Evolutionary conservation across 83 land plant species (phyloP).

Genomic region (Picea engelmannii): DNA sequence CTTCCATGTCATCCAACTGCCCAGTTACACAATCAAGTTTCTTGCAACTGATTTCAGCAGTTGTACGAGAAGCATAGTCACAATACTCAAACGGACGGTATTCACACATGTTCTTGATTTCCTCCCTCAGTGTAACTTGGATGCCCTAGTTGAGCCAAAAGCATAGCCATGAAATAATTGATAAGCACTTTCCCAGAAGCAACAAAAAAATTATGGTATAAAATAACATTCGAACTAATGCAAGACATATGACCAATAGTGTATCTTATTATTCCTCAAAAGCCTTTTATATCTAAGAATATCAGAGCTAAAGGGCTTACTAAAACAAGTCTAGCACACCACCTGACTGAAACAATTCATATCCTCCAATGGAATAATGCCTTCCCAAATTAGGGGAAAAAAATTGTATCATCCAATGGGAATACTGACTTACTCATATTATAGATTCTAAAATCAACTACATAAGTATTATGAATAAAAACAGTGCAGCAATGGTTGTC

Average conservation of each 20-base stretch:
- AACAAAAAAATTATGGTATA: neutral
- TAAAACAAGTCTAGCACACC: too few relatives aligned
- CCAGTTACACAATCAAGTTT: conserved; percentile 78
- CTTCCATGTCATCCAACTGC: conserved; percentile 69
- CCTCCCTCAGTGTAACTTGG: conserved; percentile 80
- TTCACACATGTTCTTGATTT: conserved; percentile 93
- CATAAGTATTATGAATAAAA: neutral
- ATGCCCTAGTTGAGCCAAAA: conserved; percentile 53
- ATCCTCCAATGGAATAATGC: too few relatives aligned
- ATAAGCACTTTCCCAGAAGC: neutral
- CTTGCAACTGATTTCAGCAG: conserved; percentile 82
- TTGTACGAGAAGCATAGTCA: conserved; percentile 75
- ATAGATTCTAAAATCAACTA: neutral
- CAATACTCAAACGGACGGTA: conserved; percentile 94
- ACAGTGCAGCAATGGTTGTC: neutral
- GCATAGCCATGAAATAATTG: neutral
- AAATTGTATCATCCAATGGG: neutral
- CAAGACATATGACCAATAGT: neutral
- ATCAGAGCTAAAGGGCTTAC: neutral
- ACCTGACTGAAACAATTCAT: too few relatives aligned
- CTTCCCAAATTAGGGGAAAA: neutral
- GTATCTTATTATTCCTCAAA: neutral
- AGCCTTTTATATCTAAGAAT: neutral
- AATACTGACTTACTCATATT: neutral
- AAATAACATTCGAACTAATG: neutral